Conservation (phyloP, 805 yeast species). For the Sungouiozyma intestinalis region DNA sequence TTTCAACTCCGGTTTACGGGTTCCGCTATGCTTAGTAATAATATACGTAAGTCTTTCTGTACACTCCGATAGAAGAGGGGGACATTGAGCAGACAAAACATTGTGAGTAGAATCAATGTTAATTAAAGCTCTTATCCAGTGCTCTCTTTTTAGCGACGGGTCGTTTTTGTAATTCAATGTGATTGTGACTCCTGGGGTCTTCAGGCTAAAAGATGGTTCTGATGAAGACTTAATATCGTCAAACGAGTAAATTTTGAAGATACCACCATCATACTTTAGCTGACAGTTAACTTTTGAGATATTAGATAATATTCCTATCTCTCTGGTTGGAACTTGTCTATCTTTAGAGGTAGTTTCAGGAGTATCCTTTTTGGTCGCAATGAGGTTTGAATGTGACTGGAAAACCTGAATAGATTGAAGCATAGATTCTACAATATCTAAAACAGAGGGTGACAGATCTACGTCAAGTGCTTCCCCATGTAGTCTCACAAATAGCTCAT, state of each 20-base stretch:
- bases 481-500: conserved; percentile 41
- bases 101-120: conserved; percentile 51
- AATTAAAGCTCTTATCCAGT: conserved; percentile 21
- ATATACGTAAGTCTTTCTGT: conserved; percentile 38
- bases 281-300: conserved; percentile 38
- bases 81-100: conserved; percentile 58
- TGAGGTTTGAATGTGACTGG: conserved; percentile 15
- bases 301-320: conserved; percentile 16
- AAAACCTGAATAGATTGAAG: conserved; percentile 38
- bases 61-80: conserved; percentile 63
- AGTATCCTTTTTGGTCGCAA: neutral
- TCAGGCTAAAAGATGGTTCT: conserved; percentile 47
- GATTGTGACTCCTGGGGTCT: conserved; percentile 65
- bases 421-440: conserved; percentile 43
- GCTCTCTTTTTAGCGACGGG: conserved; percentile 11
- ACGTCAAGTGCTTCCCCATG: conserved; percentile 65
- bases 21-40: conserved; percentile 29
- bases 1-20: conserved; percentile 3
- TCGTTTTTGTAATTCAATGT: conserved; percentile 38
- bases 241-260: conserved; percentile 33
- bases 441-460: conserved; percentile 45
- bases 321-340: conserved; percentile 1
- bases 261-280: conserved; percentile 62
- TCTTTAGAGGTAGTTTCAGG: neutral
- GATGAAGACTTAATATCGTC: conserved; percentile 32